Base-by-base conservation (phyloP, 495 filamentous ascomycete species). In the Hyphodiscus hymeniophilus region DNA sequence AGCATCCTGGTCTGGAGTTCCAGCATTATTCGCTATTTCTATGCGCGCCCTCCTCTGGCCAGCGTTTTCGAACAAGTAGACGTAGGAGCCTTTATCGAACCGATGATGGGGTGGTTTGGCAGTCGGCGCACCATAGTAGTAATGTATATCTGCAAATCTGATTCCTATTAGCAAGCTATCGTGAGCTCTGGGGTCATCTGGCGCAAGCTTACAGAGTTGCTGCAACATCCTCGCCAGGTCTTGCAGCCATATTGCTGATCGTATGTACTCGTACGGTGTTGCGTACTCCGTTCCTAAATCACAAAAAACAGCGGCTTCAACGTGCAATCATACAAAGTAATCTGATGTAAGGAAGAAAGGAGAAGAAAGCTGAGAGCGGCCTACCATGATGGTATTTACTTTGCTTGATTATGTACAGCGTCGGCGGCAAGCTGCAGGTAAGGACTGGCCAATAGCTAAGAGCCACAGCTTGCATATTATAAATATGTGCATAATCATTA, bases 141-240 rank as follows among this genome's bases (percentile, higher is more conserved):
- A 95, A 66, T 94, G 89, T 36, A 94, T 71, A 62, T 95, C 89
- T 16, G 81, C 87, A 60, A 89, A 94, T 58, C 89, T 95, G 64
- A 13, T 16, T 16, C 2, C 10, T 31, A 26, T 54, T 22, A 58
- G 55, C 20, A 22, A 17, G 4, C 39, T 18, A 17, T 15, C 10
- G 23, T 20, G 15, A 12, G 22, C 24, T 11, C 16, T 7, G 7
- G n/a, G 4, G 8, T 18, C 28, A 17, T 38, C n/a, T 23, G 42
- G 20, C 8, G 38, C 33, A 31, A 17, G 73, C 84, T 80, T 65
- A 94, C 88, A 90, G 76, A 11, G 84, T 90, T 56, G 85, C 72
- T 47, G 88, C 67, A 47, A 80, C 75, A 59, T 89, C 85, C 68
- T 94, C 89, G 55, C 85, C 87, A 35, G 80, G 77, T 54, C 76